These are phyloP conservation scores for Aspergillus sp. DNA, from an alignment of 2,329 filamentous ascomycete genomes.

Conservation along the genomic window DNA sequence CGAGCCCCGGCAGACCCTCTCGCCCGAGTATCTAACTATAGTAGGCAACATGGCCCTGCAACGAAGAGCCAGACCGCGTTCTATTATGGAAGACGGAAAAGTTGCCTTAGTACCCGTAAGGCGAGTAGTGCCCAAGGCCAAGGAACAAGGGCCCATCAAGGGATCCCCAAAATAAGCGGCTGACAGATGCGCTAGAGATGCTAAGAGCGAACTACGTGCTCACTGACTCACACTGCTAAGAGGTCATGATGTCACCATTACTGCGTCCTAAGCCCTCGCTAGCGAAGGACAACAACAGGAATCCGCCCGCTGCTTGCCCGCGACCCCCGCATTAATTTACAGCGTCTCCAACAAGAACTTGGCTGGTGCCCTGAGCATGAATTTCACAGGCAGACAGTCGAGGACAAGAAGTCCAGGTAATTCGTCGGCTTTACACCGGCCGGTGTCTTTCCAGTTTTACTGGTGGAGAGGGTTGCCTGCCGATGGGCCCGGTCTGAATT, in stretches of 20 bases:
- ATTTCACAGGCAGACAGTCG: background rate
- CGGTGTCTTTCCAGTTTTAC: no score
- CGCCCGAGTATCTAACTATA: background rate
- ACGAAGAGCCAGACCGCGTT: background rate
- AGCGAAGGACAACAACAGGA: background rate
- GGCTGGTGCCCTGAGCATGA: conserved; percentile 1
- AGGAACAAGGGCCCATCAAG: no score
- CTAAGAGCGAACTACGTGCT: background rate
- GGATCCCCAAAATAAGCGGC: background rate
- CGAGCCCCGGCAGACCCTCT: background rate
- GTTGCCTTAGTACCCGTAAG: background rate
- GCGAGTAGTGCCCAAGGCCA: background rate
- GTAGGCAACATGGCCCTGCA: background rate
- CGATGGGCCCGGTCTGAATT: background rate
- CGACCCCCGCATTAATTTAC: background rate
- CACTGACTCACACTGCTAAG: no score
- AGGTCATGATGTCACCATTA: background rate
- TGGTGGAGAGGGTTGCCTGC: background rate
- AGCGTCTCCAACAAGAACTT: background rate
- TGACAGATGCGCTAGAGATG: background rate
- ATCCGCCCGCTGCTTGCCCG: background rate
- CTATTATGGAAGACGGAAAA: background rate
- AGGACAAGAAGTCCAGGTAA: background rate
- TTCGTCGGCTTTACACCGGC: background rate
- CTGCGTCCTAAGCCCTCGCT: no score